These are phyloP conservation scores for Physcomitrium patens DNA, from an alignment of 225 moss, liverwort and hornwort species.

Conservation along the genomic window DNA sequence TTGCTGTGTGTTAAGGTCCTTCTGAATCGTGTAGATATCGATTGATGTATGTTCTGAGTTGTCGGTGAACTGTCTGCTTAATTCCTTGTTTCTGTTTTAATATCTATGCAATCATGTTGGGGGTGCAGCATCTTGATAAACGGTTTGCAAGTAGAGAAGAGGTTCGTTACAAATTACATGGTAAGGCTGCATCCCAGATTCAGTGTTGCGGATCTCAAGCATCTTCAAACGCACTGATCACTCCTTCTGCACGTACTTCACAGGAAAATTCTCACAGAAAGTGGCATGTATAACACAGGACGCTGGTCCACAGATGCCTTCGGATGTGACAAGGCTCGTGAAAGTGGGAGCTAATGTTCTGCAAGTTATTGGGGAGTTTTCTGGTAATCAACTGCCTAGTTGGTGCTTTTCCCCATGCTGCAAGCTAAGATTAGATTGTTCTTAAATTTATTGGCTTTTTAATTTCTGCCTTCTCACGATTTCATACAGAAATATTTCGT, in stretches of 20 bases:
- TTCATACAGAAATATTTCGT: background rate
- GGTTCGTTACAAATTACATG: slow-evolving; percentile 48
- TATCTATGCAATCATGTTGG: background rate
- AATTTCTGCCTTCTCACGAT: slow-evolving; percentile 8
- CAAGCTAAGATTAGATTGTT: slow-evolving; percentile 2
- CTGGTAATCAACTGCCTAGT: slow-evolving; percentile 49
- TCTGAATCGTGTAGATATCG: background rate
- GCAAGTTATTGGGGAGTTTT: slow-evolving; percentile 80
- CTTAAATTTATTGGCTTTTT: background rate
- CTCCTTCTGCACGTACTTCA: slow-evolving; percentile 4
- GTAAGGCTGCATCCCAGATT: slow-evolving; percentile 34
- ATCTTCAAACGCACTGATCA: background rate
- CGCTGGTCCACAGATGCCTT: slow-evolving; percentile 82
- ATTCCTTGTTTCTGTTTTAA: background rate
- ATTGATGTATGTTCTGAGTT: slow-evolving; percentile 20
- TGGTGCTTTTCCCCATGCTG: slow-evolving; percentile 3
- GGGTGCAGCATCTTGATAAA: slow-evolving; percentile 64
- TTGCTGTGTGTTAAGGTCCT: background rate
- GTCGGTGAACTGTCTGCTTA: background rate
- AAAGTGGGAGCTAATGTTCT: slow-evolving; percentile 84
- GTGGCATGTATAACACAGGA: slow-evolving; percentile 58
- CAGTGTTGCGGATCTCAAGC: slow-evolving; percentile 6
- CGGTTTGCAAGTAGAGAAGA: slow-evolving; percentile 77
- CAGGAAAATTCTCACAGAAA: slow-evolving; percentile 25
- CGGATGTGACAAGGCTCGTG: slow-evolving; percentile 75